A percentile compares a stretch with the other conserved stretches of the same genome.
Evolutionary conservation across 352 stramenopile genomes (phyloP).

Genomic region (Phytophthora nicotianae): DNA sequence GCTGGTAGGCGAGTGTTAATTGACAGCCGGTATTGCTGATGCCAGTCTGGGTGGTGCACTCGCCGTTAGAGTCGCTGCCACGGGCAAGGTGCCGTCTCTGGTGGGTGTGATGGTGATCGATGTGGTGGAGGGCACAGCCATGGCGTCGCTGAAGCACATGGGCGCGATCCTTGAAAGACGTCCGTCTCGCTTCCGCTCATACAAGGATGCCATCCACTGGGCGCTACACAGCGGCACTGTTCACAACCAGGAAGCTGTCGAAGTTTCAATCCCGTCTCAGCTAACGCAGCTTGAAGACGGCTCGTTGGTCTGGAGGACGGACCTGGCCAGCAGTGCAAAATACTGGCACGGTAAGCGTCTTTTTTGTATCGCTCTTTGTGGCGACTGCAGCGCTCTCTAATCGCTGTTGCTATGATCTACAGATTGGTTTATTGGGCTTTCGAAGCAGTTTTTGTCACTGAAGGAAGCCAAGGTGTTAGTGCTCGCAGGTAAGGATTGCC

Average conservation of each 20-base stretch:
- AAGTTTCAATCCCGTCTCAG: slow-evolving; percentile 85
- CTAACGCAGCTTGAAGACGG: slow-evolving; percentile 54
- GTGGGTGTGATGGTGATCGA: slow-evolving; percentile 89
- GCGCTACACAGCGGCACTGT: slow-evolving; percentile 76
- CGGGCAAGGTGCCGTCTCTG: slow-evolving; percentile 61
- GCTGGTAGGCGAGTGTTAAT: not conserved
- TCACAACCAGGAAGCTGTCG: slow-evolving; percentile 73
- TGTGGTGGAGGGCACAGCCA: slow-evolving; percentile 87
- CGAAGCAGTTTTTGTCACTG: slow-evolving; percentile 82
- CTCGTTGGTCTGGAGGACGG: slow-evolving; percentile 73
- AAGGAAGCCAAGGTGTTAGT: slow-evolving; percentile 84
- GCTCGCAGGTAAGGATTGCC: slow-evolving; percentile 54
- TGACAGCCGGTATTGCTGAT: slow-evolving; percentile 1
- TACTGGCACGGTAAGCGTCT: slow-evolving; percentile 72
- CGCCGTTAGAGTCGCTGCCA: slow-evolving; percentile 73
- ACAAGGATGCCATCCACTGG: slow-evolving; percentile 83
- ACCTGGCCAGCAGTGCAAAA: slow-evolving; percentile 70
- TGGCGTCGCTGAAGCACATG: slow-evolving; percentile 89
- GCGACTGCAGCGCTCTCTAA: not conserved
- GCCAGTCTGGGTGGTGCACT: slow-evolving; percentile 82
- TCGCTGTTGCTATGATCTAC: slow-evolving; percentile 6
- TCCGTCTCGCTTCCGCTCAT: slow-evolving; percentile 66
- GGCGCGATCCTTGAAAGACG: slow-evolving; percentile 73
- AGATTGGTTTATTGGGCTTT: slow-evolving; percentile 88
- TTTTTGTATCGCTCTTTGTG: not conserved